These are phyloP conservation scores for Neurospora tetraspora DNA, from an alignment of 495 filamentous ascomycete genomes.

Conservation along the genomic window DNA sequence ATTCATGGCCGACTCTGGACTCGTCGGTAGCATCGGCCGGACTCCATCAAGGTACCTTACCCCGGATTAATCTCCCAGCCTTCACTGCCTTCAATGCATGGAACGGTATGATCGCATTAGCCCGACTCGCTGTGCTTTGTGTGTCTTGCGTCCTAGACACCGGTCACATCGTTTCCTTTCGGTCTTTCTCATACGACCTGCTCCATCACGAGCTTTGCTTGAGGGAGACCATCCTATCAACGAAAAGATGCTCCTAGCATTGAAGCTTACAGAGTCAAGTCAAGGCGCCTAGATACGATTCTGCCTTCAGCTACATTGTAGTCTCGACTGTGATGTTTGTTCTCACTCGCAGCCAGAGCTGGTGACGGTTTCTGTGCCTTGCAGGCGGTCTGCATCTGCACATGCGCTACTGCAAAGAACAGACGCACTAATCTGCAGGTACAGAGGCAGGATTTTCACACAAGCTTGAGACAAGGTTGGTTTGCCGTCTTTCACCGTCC, in stretches of 20 bases:
- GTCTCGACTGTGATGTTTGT: neutral
- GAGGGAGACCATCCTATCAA: neutral
- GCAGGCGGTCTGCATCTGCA: neutral
- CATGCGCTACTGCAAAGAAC: neutral
- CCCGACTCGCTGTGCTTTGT: neutral
- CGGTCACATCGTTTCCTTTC: neutral
- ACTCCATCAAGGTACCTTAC: neutral
- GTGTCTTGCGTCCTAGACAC: neutral
- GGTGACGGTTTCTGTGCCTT: neutral
- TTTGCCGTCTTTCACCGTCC: neutral
- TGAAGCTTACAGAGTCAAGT: neutral
- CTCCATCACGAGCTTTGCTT: neutral
- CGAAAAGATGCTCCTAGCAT: neutral
- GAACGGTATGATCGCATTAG: neutral
- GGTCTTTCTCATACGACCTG: neutral
- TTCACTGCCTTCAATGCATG: neutral
- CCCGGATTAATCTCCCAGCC: neutral
- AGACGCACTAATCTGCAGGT: neutral
- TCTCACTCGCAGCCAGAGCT: neutral
- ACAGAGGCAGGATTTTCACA: neutral
- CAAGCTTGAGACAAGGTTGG: neutral
- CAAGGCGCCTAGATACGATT: neutral
- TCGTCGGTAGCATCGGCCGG: neutral
- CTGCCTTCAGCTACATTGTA: neutral
- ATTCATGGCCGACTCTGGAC: neutral